phyloP scores from a whole-genome alignment of 495 filamentous ascomycete species.

The Echria macrotheca region DNA sequence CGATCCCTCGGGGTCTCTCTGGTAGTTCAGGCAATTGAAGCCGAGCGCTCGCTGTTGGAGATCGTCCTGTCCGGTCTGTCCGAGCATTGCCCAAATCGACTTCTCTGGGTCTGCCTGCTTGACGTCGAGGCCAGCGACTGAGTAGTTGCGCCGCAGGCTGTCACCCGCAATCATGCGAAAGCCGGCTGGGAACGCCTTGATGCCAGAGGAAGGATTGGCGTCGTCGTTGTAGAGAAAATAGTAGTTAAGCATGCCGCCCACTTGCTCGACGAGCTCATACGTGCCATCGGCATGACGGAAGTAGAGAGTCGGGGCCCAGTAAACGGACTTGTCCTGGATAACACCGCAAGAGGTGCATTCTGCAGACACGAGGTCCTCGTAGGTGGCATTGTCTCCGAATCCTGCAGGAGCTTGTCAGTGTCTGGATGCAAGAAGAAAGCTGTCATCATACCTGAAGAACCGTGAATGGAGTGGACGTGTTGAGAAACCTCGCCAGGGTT shows the following conservation, averaged over 20 bases:
- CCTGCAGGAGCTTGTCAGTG: constrained; percentile 32
- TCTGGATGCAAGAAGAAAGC: neutral
- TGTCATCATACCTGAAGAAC: constrained; percentile 47
- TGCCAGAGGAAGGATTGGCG: constrained; percentile 38
- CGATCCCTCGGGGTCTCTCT: constrained; percentile 54
- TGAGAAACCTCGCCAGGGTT: constrained; percentile 48
- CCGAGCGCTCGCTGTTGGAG: constrained; percentile 78
- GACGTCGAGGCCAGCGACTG: constrained; percentile 42
- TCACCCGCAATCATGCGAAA: constrained; percentile 89
- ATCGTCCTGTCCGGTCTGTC: constrained; percentile 56
- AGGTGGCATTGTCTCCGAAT: constrained; percentile 43
- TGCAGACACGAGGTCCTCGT: constrained; percentile 45
- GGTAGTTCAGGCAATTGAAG: constrained; percentile 88
- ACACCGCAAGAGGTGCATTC: constrained; percentile 62
- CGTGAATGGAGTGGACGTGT: constrained; percentile 72
- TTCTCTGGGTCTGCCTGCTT: constrained; percentile 62
- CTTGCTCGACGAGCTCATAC: constrained; percentile 45
- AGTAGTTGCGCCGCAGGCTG: constrained; percentile 61
- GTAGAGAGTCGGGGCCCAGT: constrained; percentile 64
- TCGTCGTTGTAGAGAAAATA: constrained; percentile 59
- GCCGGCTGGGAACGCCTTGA: constrained; percentile 69
- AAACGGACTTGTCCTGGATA: constrained; percentile 59
- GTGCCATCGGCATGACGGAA: constrained; percentile 47
- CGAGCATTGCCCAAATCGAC: constrained; percentile 56
- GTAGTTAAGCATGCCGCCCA: constrained; percentile 64